Percentiles rank a stretch among this genome's conserved stretches.
These are phyloP conservation scores for Cryphonectria nitschkei DNA, from an alignment of 2,329 filamentous ascomycete genomes.

Conservation along the genomic window DNA sequence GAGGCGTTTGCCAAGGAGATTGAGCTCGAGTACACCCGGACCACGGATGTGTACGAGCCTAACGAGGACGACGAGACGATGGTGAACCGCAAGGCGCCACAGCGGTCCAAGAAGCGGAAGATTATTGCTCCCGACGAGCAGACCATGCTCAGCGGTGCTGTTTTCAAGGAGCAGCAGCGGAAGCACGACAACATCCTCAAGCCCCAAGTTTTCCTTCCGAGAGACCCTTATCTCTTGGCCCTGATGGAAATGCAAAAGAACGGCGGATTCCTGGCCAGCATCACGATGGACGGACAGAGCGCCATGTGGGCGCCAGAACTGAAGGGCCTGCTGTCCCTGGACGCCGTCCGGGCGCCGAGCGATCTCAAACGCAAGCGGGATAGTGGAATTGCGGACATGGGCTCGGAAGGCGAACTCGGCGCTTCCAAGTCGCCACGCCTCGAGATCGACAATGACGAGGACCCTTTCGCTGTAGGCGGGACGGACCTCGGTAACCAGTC, in stretches of 20 bases:
- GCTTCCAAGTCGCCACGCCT: conserved; percentile 71
- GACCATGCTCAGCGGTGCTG: conserved; percentile 73
- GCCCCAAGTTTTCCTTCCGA: conserved; percentile 79
- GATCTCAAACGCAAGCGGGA: conserved; percentile 95
- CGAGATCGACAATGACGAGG: conserved; percentile 70
- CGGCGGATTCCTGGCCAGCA: conserved; percentile 85
- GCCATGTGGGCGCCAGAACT: conserved; percentile 90
- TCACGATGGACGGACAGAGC: conserved; percentile 80
- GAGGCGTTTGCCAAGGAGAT: conserved; percentile 64
- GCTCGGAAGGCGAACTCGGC: conserved; percentile 62
- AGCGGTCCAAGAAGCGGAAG: conserved; percentile 76
- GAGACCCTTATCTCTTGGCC: conserved; percentile 83
- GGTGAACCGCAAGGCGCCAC: conserved; percentile 68
- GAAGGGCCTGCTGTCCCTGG: conserved; percentile 86
- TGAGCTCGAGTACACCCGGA: conserved; percentile 59
- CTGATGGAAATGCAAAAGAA: conserved; percentile 91
- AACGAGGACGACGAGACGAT: conserved; percentile 60
- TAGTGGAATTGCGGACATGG: conserved; percentile 80
- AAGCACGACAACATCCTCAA: conserved; percentile 87
- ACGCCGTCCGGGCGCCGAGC: conserved; percentile 73
- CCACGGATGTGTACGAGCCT: conserved; percentile 65
- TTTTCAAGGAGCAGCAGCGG: conserved; percentile 85
- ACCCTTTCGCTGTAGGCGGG: conserved; percentile 51
- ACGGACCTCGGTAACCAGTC: conserved; percentile 58
- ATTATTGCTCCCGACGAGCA: conserved; percentile 80